Percentiles rank a stretch among this genome's conserved stretches.
Conservation (phyloP, 164 flowering plant species). For the Vitis rupestris region DNA sequence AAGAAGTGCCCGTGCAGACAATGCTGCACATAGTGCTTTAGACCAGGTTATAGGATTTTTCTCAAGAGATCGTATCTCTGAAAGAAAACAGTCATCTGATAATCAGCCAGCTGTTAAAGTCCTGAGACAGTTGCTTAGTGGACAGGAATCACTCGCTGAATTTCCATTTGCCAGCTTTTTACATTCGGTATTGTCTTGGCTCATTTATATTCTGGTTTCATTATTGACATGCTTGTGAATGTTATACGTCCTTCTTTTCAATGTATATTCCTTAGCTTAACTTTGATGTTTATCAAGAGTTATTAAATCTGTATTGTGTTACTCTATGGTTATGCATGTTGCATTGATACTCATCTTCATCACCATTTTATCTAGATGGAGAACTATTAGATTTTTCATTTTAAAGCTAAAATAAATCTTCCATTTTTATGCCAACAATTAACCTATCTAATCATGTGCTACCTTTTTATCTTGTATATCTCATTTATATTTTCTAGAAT, state of each 20-base stretch:
- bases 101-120: conserved; percentile 22
- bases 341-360: background rate
- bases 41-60: conserved; percentile 52
- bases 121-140: conserved; percentile 44
- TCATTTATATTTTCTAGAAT: background rate
- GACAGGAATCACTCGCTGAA: conserved; percentile 89
- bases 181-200: conserved; percentile 56
- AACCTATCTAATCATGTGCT: too few relatives aligned
- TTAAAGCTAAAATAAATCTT: too few relatives aligned
- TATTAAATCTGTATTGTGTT: background rate
- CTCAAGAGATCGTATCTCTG: conserved; percentile 21
- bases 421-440: too few relatives aligned
- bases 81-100: conserved; percentile 28
- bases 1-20: conserved; percentile 63
- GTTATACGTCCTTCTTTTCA: background rate
- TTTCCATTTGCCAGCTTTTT: conserved; percentile 87
- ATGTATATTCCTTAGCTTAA: background rate
- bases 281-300: background rate
- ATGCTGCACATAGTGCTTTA: conserved; percentile 63
- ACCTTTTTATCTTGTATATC: too few relatives aligned
- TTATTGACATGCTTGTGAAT: background rate
- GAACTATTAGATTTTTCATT: too few relatives aligned
- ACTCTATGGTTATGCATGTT: background rate
- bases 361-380: background rate
- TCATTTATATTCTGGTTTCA: background rate